Percentiles rank a stretch among this genome's conserved stretches.
Conservation (phyloP, 2,329 filamentous ascomycete genomes). For the Beauveria caledonica region DNA sequence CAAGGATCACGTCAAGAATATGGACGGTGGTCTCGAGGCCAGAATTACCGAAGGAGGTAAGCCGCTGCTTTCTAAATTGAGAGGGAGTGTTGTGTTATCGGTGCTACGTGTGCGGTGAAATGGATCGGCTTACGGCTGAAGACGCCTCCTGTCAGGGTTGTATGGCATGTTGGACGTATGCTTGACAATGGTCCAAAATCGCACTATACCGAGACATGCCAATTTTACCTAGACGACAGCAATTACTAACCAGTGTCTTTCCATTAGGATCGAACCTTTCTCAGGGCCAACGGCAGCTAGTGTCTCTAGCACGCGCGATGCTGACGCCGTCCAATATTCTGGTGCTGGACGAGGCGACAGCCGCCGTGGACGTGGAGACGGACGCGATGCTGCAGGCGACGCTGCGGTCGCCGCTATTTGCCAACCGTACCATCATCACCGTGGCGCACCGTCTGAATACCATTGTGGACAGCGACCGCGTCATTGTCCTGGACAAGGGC, state of each 20-base stretch:
- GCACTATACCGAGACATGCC: neutral
- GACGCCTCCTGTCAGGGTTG: neutral
- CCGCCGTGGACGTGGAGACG: slow-evolving; percentile 61
- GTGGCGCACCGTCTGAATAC: slow-evolving; percentile 98
- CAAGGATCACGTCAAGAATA: slow-evolving; percentile 77
- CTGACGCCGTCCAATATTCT: slow-evolving; percentile 95
- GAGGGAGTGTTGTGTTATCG: slow-evolving; percentile 8
- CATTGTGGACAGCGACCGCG: slow-evolving; percentile 79
- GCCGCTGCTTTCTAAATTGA: slow-evolving; percentile 26
- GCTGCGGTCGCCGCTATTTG: slow-evolving; percentile 60
- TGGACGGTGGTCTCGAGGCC: slow-evolving; percentile 86
- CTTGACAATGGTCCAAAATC: neutral
- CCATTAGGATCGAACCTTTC: slow-evolving; percentile 80
- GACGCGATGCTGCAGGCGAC: slow-evolving; percentile 59
- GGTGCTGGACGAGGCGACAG: slow-evolving; percentile 93
- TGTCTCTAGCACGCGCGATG: slow-evolving; percentile 87
- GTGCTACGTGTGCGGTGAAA: neutral
- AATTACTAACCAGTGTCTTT: neutral
- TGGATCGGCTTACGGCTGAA: neutral
- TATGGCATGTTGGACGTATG: neutral
- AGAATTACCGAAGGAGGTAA: slow-evolving; percentile 88
- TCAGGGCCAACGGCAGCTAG: slow-evolving; percentile 86
- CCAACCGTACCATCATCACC: slow-evolving; percentile 92
- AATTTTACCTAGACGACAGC: neutral
- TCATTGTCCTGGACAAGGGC: slow-evolving; percentile 88